Evolutionary conservation across 345 rosid genomes (phyloP).

Genomic region (Diplotaxis tenuifolia): DNA sequence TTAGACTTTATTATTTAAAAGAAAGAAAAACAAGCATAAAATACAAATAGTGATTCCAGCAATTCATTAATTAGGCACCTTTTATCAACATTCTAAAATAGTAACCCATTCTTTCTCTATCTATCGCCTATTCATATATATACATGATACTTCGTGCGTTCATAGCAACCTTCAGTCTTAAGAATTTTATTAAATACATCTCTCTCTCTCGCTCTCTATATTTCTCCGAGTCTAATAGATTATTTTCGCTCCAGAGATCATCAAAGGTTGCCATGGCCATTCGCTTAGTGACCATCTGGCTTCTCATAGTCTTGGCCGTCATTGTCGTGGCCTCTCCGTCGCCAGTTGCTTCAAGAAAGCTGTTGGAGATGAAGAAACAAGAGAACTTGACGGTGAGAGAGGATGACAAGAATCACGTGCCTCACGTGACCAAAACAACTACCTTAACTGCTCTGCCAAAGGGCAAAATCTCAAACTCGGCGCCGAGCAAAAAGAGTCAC

Average conservation of each 20-base stretch:
- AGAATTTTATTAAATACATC: slow-evolving; percentile 1
- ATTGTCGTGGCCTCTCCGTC: slow-evolving; percentile 34
- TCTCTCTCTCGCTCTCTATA: background rate
- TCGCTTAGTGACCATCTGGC: slow-evolving; percentile 32
- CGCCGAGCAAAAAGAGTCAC: slow-evolving; percentile 70
- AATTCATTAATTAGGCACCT: slow-evolving; percentile 14
- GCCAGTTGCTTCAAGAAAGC: slow-evolving; percentile 50
- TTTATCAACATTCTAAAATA: slow-evolving; percentile 22
- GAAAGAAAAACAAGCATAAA: background rate
- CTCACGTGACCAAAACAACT: slow-evolving; percentile 36
- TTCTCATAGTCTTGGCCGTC: slow-evolving; percentile 35
- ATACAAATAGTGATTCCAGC: slow-evolving; percentile 18
- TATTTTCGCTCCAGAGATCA: slow-evolving; percentile 3
- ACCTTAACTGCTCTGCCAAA: slow-evolving; percentile 54
- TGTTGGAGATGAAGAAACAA: slow-evolving; percentile 17
- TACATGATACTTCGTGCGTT: background rate
- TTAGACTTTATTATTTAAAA: slow-evolving; percentile 2
- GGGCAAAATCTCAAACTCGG: slow-evolving; percentile 54
- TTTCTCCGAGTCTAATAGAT: background rate
- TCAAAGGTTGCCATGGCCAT: slow-evolving; percentile 45
- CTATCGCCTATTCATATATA: slow-evolving; percentile 13
- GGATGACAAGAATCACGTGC: slow-evolving; percentile 40
- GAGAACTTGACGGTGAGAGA: slow-evolving; percentile 29
- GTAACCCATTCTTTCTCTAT: slow-evolving; percentile 14
- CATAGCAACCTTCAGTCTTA: slow-evolving; percentile 3